A percentile compares a stretch with the other conserved stretches of the same genome.
Conservation (phyloP, 2,329 filamentous ascomycete genomes). For the Chalaropsis ovoidea region DNA sequence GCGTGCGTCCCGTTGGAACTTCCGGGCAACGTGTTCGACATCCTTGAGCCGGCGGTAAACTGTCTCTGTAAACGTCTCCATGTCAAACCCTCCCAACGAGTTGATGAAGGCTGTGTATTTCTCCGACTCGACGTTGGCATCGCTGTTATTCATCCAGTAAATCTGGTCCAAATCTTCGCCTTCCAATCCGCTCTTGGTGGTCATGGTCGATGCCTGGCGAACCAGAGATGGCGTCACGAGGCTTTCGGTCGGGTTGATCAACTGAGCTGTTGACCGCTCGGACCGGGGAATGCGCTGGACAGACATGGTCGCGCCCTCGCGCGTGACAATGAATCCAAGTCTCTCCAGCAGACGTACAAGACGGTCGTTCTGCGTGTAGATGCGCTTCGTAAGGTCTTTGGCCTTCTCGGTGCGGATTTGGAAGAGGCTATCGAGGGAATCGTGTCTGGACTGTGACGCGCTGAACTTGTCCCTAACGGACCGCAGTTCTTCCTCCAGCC, state of each 20-base stretch:
- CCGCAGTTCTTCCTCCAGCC: slow-evolving; percentile 64
- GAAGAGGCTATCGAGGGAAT: slow-evolving; percentile 46
- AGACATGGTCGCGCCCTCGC: slow-evolving; percentile 60
- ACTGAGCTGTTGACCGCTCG: slow-evolving; percentile 42
- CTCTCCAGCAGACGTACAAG: slow-evolving; percentile 75
- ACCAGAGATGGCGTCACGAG: slow-evolving; percentile 36
- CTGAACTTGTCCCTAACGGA: slow-evolving; percentile 57
- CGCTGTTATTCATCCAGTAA: slow-evolving; percentile 68
- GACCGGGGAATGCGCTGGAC: slow-evolving; percentile 61
- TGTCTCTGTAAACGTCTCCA: slow-evolving; percentile 74
- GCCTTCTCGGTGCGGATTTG: slow-evolving; percentile 62
- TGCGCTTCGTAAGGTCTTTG: slow-evolving; percentile 71
- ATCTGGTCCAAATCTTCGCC: slow-evolving; percentile 61
- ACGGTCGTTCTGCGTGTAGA: slow-evolving; percentile 76
- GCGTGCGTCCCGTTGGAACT: slow-evolving; percentile 82
- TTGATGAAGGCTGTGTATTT: slow-evolving; percentile 67
- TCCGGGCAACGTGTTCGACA: slow-evolving; percentile 83
- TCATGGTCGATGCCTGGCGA: slow-evolving; percentile 45
- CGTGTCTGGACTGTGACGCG: slow-evolving; percentile 43
- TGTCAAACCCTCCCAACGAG: slow-evolving; percentile 66
- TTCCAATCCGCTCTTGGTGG: slow-evolving; percentile 47
- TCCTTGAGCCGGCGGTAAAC: slow-evolving; percentile 86
- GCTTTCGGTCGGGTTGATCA: slow-evolving; percentile 48
- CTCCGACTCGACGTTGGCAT: slow-evolving; percentile 52
- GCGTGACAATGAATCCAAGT: slow-evolving; percentile 70